Conservation (phyloP, 176 grass and related monocot genomes). For the Themeda triandra region DNA sequence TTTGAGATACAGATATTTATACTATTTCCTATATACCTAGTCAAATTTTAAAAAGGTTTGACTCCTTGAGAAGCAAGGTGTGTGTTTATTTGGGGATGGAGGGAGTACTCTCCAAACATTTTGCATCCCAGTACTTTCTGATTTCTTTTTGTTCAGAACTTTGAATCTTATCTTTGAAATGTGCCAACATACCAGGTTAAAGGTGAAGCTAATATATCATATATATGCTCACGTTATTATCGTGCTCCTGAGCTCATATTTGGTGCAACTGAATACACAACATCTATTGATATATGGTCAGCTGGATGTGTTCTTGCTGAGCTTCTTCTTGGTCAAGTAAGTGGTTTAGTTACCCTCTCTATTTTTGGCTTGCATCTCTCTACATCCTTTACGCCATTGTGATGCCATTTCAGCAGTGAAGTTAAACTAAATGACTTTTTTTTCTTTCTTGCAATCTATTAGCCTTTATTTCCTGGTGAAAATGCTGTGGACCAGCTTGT, state of each 20-base stretch:
- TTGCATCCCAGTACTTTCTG: neutral
- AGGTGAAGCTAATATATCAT: conserved; percentile 90
- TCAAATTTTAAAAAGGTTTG: neutral
- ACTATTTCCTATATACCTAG: neutral
- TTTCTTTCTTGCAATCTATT: neutral
- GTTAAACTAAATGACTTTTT: conserved; percentile 1
- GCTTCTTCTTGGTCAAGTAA: conserved; percentile 77
- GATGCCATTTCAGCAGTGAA: neutral
- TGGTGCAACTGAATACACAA: conserved; percentile 86
- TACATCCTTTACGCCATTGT: neutral
- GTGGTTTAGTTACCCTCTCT: neutral
- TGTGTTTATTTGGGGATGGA: neutral
- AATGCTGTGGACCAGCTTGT: conserved; percentile 71
- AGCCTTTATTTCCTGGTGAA: conserved; percentile 66
- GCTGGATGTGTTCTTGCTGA: conserved; percentile 90
- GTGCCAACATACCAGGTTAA: conserved; percentile 41
- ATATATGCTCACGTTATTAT: conserved; percentile 93
- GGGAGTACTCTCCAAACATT: neutral
- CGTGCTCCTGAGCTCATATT: conserved; percentile 88
- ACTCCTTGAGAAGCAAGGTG: neutral
- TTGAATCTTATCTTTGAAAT: neutral
- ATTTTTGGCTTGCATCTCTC: neutral
- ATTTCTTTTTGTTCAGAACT: neutral
- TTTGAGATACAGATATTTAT: neutral
- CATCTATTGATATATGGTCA: conserved; percentile 94